Conservation (phyloP, 768 basidiomycete genomes). For the Mycena alexandri region DNA sequence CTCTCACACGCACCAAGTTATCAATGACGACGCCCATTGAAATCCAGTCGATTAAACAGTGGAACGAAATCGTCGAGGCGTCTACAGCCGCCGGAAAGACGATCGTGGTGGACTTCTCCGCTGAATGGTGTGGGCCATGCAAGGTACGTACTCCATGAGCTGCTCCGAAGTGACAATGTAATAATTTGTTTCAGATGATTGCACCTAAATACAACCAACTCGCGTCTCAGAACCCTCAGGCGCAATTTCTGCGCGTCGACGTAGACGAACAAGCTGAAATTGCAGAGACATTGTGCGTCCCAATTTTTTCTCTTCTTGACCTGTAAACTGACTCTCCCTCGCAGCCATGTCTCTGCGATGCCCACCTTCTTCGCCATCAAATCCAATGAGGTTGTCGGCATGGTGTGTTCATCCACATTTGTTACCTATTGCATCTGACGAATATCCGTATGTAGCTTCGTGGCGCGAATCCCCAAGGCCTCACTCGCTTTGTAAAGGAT, state of each 20-base stretch:
- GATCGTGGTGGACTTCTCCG: conserved; percentile 38
- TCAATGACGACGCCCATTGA: conserved; percentile 40
- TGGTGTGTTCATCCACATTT: conserved; percentile 20
- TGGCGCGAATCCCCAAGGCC: conserved; percentile 38
- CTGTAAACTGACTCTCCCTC: no score
- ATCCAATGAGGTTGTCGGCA: conserved; percentile 30
- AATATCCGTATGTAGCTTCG: conserved; percentile 25
- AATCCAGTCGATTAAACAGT: conserved; percentile 38
- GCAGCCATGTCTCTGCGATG: conserved; percentile 36
- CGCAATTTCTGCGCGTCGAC: conserved; percentile 41
- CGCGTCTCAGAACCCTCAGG: conserved; percentile 37
- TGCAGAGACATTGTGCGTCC: conserved; percentile 19
- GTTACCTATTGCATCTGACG: conserved; percentile 12
- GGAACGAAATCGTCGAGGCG: conserved; percentile 38
- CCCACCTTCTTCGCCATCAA: conserved; percentile 41
- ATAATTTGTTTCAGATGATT: conserved; percentile 28
- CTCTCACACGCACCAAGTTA: no score
- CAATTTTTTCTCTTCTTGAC: no score
- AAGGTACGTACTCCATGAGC: conserved; percentile 31
- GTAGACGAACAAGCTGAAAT: conserved; percentile 36
- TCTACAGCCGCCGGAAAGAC: conserved; percentile 34
- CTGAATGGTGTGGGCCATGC: conserved; percentile 41
- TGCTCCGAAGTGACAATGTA: no score
- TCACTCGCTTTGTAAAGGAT: conserved; percentile 31
- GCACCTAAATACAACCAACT: conserved; percentile 39